Conservation (phyloP, 1,284 basidiomycete genomes). For the Puccinia triticina region DNA sequence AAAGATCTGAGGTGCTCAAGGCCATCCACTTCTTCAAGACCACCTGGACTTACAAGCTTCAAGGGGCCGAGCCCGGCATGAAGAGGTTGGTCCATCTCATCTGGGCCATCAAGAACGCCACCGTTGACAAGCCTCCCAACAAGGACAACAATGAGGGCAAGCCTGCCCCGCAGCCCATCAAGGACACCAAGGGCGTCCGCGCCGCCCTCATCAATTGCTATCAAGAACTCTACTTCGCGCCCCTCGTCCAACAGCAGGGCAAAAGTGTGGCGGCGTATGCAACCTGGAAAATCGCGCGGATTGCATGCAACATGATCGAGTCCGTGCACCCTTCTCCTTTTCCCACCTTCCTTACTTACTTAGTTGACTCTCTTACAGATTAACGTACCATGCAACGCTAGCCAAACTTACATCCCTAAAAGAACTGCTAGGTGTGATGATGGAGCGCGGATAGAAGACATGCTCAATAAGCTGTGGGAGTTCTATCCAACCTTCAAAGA, state of each 20-base stretch:
- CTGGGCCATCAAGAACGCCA: slow-evolving; percentile 91
- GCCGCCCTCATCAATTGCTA: slow-evolving; percentile 88
- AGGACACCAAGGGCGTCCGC: slow-evolving; percentile 84
- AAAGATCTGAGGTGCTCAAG: slow-evolving; percentile 92
- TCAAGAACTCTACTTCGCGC: slow-evolving; percentile 82
- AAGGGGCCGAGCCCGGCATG: slow-evolving; percentile 67
- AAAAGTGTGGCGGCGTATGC: slow-evolving; percentile 62
- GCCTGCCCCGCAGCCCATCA: slow-evolving; percentile 66
- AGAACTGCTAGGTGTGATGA: slow-evolving; percentile 93
- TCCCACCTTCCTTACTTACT: background rate
- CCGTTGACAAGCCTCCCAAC: slow-evolving; percentile 68
- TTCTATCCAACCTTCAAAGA: slow-evolving; percentile 77
- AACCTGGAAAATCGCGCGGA: slow-evolving; percentile 84
- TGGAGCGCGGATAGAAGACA: slow-evolving; percentile 76
- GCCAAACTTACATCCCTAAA: slow-evolving; percentile 95
- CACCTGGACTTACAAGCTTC: slow-evolving; percentile 79
- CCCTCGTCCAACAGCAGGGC: slow-evolving; percentile 62
- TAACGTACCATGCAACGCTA: slow-evolving; percentile 82
- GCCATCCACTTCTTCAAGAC: slow-evolving; percentile 92
- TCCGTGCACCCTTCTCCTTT: slow-evolving; percentile 58
- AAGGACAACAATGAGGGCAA: slow-evolving; percentile 8
- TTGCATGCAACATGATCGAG: slow-evolving; percentile 98
- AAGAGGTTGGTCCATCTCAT: slow-evolving; percentile 96
- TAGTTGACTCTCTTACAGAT: slow-evolving; percentile 3
- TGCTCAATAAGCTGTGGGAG: slow-evolving; percentile 89